Evolutionary conservation across 345 rosid species (phyloP), one percentile per base, ranked within the genome.

Genomic region (Eucalyptus curtisii): DNA sequence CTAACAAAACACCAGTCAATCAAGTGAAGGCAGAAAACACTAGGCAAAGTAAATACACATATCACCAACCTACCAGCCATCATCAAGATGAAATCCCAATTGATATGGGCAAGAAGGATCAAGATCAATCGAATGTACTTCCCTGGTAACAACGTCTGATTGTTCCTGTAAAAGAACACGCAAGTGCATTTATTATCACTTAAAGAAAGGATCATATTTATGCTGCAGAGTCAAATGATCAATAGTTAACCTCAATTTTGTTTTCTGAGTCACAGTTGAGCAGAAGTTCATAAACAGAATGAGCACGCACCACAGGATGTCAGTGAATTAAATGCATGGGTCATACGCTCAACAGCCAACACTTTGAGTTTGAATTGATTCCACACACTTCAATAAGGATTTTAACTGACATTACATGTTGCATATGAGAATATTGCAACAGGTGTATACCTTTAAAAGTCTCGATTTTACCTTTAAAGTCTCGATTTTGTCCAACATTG

Each of bases 61-160:
- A 53, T 22, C 61, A 49, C 68, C 64, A 87, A 93, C 98, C 59
- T 93, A 97, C 99, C 99, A 98, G 87, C 99, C 99, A 93, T 95
- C 96, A 86, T 96, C 96, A 61, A 97, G 98, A 93, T 98, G 99
- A 92, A 98, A 98, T 45, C 97, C 99, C 90, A 98, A 87, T 91
- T 95, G 99, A 91, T 94, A 89, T 5, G 97, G 97, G 88, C 96
- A 95, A 90, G 95, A 94, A 85, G 97, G 97, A 92, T 98, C 93
- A 86, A 98, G 93, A 92, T 92, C 91, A 89, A 98, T 93, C 42
- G 99, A 94, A 90, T 97, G 98, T 90, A 96, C 95, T 92, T 97
- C 97, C 91, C 93, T 96, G 82, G 98, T 87, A 76, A 93, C 93
- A 79, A 98, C 95, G 88, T 93, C 94, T 57, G 99, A 96, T 91